Evolutionary conservation across 257 asterid genomes (phyloP), one percentile per base, ranked within the genome.

Genomic region (Voacanga thouarsii): DNA sequence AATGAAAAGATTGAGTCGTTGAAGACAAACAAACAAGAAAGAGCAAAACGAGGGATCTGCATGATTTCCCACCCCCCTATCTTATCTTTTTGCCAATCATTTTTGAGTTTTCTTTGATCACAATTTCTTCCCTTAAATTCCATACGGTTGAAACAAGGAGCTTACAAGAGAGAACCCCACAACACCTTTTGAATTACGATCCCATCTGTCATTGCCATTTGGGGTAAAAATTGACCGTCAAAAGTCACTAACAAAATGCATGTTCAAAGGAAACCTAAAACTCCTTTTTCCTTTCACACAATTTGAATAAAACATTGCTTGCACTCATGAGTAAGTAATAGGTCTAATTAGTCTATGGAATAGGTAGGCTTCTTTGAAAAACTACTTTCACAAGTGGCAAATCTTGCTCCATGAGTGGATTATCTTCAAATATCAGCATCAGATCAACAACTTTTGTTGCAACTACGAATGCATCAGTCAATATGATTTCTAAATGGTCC

Each of bases 361-460:
- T 67, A 39, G 72, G 1, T 66, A 65, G 79, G 61, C 43, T 63
- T 50, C 74, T 37, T 79, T 68, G 73, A 21, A 68, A 63, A 37
- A 72, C 72, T 15, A 72, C 82, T 79, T 63, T 80, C 73, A 59
- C 33, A 28, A 67, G 77, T 82, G 83, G 80, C 65, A 80, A 82
- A 80, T 80, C 78, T 72, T 64, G 49, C 26, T 47, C 74, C 60
- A 53, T 77, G 49, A 84, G 80, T 72, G 85, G 77, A 77, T 78
- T 75, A 81, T 84, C 81, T 70, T 67, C 77, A 47, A 50, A 72
- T 53, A 71, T 76, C 86, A 33, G 60, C 63, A 71, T 79, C 83
- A 75, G 6, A 12, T 30, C 37, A 82, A 59, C 75, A 39, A 39
- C 15, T 50, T 49, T 26, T 14, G 60, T 49, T 6, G 3, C 60